Evolutionary conservation across 179 eudicot species (phyloP).

Genomic region (Gypsophila paniculata): DNA sequence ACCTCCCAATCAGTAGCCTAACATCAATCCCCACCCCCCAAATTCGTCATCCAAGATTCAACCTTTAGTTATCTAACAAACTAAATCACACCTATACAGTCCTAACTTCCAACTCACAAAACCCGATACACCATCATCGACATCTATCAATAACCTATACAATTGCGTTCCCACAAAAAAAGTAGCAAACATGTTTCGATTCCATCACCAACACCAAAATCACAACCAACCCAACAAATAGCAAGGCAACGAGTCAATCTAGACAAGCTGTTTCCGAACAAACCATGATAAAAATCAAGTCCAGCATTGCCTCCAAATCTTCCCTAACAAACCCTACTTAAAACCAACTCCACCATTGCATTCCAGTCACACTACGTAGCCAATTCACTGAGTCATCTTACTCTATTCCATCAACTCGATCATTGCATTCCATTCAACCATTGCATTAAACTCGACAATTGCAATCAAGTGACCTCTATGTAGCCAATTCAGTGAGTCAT

Average conservation of each 20-base stretch:
- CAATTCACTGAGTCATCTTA: too few species aligned
- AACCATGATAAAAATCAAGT: background rate
- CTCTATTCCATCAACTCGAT: too few species aligned
- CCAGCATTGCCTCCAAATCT: background rate
- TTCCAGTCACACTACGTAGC: too few species aligned
- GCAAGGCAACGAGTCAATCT: too few species aligned
- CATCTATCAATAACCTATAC: constrained; percentile 2
- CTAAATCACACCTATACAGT: background rate
- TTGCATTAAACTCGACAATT: too few species aligned
- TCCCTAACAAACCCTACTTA: too few species aligned
- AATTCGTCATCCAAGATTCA: constrained; percentile 6
- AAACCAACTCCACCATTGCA: too few species aligned
- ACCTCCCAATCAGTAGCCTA: background rate
- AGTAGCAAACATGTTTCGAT: background rate
- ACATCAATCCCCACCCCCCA: background rate
- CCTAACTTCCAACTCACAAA: background rate
- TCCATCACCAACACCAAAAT: background rate
- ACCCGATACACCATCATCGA: background rate
- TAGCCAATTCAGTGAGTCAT: background rate
- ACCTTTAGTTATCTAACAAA: background rate
- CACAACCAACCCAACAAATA: background rate
- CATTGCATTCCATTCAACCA: too few species aligned
- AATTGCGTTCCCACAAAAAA: background rate
- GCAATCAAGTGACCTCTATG: too few species aligned
- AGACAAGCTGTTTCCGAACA: background rate